A percentile compares a stretch with the other conserved stretches of the same genome.
These are phyloP conservation scores for Hevea brasiliensis DNA, from an alignment of 345 rosid genomes.

Conservation along the genomic window DNA sequence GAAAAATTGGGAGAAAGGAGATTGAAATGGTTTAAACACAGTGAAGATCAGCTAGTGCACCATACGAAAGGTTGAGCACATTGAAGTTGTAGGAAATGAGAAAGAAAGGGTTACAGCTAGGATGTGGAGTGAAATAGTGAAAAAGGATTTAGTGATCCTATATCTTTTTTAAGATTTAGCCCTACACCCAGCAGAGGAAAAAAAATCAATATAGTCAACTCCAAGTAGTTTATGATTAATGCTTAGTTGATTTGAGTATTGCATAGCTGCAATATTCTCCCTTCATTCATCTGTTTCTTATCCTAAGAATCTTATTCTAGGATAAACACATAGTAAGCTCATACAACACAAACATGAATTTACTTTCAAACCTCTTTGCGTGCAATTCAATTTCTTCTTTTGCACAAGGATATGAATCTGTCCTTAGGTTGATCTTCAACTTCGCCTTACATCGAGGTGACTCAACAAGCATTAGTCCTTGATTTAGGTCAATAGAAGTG, in stretches of 20 bases:
- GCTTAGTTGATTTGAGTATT: too few species aligned
- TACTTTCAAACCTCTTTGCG: constrained; percentile 45
- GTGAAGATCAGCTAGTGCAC: background rate
- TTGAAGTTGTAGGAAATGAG: too few species aligned
- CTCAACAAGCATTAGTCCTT: constrained; percentile 53
- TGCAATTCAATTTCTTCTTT: constrained; percentile 49
- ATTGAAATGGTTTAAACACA: background rate
- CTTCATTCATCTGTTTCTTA: too few species aligned
- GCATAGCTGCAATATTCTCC: background rate
- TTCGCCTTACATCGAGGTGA: constrained; percentile 59
- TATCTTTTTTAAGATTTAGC: too few species aligned
- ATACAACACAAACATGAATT: background rate
- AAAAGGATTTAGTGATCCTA: too few species aligned
- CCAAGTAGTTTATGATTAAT: too few species aligned
- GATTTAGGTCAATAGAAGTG: constrained; percentile 64
- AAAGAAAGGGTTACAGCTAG: too few species aligned
- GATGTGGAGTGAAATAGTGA: too few species aligned
- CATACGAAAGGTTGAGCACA: too few species aligned
- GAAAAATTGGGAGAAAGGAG: background rate
- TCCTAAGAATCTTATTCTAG: too few species aligned
- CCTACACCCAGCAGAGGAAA: too few species aligned
- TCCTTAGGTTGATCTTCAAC: constrained; percentile 54
- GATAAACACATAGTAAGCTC: background rate
- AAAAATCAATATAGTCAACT: too few species aligned
- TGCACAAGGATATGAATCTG: constrained; percentile 37